Evolutionary conservation across 2,329 filamentous ascomycete genomes (phyloP), one percentile per base, ranked within the genome.

Genomic region (Ophiocordyceps camponoti-saundersi): DNA sequence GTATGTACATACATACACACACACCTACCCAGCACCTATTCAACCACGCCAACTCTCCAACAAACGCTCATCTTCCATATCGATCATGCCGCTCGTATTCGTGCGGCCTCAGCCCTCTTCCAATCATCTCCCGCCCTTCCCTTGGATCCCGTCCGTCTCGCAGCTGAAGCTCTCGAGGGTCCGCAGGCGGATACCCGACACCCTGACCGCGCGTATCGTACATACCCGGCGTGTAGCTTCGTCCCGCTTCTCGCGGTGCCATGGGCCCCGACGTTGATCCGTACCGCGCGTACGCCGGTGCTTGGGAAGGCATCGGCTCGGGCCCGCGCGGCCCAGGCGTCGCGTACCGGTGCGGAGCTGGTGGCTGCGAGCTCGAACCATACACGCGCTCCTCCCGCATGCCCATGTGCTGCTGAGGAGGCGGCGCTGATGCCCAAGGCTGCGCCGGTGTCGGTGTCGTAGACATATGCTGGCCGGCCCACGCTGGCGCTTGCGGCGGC

Each of bases 31-130:
- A 18, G 3, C 13, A 22, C 22, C 41, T 13, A 21, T 11, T 36
- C 32, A 36, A 13, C n/a, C n/a, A n/a, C n/a, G n/a, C n/a, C 7
- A 6, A 18, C 10, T 43, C 41, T 43, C 41, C 41, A 23, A 23
- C 18, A 26, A 13, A 22, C 5, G 20, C 21, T 57, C 60, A 70
- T 50, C 69, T 61, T 50, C 67, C 63, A 50, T 70, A 72, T 42
- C 62, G 61, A 49, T 72, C 68, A 39, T 64, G 66, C 22, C 62
- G 61, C 10, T 71, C 68, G 45, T 68, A 71, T 32, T 71, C 67
- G 30, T 68, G 67, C 15, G 67, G 67, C 45, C 68, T 59, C 30
- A 71, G 51, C 23, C 67, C 66, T 32, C 67, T 63, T 16, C 59
- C 58, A 52, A 69, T 61, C 47, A 69, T 59, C n/a, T 65, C 62